Conservation (phyloP, 768 basidiomycete species). For the Lactifluus piperatus region DNA sequence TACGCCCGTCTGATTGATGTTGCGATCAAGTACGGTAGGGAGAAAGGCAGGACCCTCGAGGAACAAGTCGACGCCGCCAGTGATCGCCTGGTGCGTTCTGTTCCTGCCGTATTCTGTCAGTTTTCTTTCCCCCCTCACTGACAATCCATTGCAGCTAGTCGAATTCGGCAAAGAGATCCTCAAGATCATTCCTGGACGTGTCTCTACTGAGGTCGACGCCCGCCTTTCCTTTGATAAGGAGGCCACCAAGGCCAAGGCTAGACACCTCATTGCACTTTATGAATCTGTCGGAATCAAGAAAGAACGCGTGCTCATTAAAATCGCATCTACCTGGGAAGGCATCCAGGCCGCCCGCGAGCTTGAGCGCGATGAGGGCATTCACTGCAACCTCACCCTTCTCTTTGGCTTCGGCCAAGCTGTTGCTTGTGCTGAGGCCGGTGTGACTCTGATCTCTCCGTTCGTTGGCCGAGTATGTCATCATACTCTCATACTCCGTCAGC, state of each 20-base stretch:
- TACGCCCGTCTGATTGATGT: conserved; percentile 74
- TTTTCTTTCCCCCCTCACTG: not conserved
- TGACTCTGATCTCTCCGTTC: conserved; percentile 98
- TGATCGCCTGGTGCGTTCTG: conserved; percentile 75
- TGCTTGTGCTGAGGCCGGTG: conserved; percentile 96
- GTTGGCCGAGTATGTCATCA: conserved; percentile 78
- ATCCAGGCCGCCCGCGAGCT: conserved; percentile 98
- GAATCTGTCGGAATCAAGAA: conserved; percentile 87
- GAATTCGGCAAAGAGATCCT: conserved; percentile 97
- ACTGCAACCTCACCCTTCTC: conserved; percentile 98
- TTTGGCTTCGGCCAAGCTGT: conserved; percentile 99
- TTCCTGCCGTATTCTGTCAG: too few relatives aligned
- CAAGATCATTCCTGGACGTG: conserved; percentile 91
- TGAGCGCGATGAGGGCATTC: conserved; percentile 86
- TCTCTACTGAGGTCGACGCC: conserved; percentile 98
- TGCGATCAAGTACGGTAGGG: conserved; percentile 67
- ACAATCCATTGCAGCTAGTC: conserved; percentile 55
- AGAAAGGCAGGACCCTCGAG: conserved; percentile 73
- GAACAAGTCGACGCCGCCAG: conserved; percentile 68
- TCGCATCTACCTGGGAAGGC: conserved; percentile 99
- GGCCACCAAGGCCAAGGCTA: conserved; percentile 84
- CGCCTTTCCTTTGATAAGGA: conserved; percentile 95
- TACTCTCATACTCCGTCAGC: not conserved
- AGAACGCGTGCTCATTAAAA: conserved; percentile 97
- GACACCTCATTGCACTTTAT: conserved; percentile 89